Base-by-base conservation (phyloP, 139 green algal species). In the Asterochloris erici region DNA sequence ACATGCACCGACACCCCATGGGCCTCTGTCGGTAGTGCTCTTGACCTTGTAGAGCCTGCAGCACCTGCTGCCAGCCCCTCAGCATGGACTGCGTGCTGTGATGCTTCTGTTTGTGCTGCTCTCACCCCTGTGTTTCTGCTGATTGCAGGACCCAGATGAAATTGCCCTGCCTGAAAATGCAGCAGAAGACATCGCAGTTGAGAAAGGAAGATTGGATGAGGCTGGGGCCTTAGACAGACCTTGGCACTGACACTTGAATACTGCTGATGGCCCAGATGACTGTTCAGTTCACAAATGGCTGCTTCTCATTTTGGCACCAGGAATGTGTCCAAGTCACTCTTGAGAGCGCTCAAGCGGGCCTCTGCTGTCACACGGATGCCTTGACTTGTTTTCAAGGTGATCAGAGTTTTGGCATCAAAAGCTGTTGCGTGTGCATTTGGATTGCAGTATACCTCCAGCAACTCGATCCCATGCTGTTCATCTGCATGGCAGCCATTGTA, bases 381-480 rank as follows among this genome's bases (percentile, higher is more conserved):
- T 2, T 86, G 86, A 9, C 75, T 47, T 11, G 81, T 83, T 63
- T 82, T 54, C n/a, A 96, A 14, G 0, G 87, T 93, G 47, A 97
- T 73, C 28, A 96, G 74, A 16, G 93, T 83, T 75, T 92, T 92
- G 29, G 93, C 93, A 29, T 96, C 93, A 80, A 97, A 96, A 0
- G 90, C 91, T 10, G 87, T 93, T 24, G 85, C 84, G 82, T 93
- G 84, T 0, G 89, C 90, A 78, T 97, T 97, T 66, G 93, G 93
- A 84, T 97, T 97, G 91, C 93, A 97, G 29, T 95, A 91, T 16
- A 96, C 69, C 83, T 95, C 84, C 16, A 95, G 76, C 29, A 69
- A 79, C 62, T 85, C 71, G 0, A 92, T 1, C 47, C 87, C 87
- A 9, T 76, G 68, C 0, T 63, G 38, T 29, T 71, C 66, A 71